Conservation (phyloP, 176 grass and related monocot species). For the Musa acuminata region DNA sequence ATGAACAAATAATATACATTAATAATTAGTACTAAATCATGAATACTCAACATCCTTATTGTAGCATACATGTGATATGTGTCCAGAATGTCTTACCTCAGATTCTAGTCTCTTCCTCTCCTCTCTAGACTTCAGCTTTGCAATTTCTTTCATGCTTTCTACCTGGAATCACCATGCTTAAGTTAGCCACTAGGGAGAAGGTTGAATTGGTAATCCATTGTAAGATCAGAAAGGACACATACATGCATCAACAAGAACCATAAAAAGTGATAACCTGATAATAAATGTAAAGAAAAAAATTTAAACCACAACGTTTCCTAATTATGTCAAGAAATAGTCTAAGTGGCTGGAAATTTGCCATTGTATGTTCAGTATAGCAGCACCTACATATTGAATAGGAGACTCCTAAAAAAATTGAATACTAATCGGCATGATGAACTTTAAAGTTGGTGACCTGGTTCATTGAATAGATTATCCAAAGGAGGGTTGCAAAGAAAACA, state of each 20-base stretch:
- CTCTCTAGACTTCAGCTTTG: constrained; percentile 77
- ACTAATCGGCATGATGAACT: neutral
- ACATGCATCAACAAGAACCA: neutral
- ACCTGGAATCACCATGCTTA: constrained; percentile 33
- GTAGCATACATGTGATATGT: neutral
- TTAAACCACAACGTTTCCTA: neutral
- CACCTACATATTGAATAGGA: neutral
- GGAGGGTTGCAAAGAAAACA: neutral
- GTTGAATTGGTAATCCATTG: neutral
- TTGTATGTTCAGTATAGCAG: neutral
- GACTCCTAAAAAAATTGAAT: neutral
- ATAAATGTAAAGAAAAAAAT: neutral
- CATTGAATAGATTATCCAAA: neutral
- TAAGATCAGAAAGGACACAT: neutral
- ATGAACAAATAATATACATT: too few species aligned
- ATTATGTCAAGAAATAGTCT: neutral
- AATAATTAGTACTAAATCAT: too few species aligned
- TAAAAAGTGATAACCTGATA: neutral
- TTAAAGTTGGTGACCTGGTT: neutral
- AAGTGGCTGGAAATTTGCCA: neutral
- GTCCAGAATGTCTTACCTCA: constrained; percentile 38
- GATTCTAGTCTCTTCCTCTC: constrained; percentile 77
- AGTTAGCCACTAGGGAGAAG: neutral
- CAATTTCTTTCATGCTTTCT: constrained; percentile 86
- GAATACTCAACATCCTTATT: neutral